Evolutionary conservation across 2,329 filamentous ascomycete genomes (phyloP), one percentile per base, ranked within the genome.

Genomic region (Leptodontidium sp.): DNA sequence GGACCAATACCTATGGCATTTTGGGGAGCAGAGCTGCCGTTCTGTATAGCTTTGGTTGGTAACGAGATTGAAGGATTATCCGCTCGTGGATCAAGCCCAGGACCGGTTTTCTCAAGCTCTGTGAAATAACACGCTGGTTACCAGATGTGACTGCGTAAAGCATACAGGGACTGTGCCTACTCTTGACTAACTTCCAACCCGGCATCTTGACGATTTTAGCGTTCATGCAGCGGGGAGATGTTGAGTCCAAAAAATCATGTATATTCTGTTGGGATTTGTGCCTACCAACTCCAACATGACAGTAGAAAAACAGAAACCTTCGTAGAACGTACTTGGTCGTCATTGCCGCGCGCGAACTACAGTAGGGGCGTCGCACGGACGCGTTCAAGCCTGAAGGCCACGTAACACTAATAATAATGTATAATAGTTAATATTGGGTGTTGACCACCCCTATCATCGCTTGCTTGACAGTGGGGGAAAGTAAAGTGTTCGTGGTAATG

Each of bases 121-220:
- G 43, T 45, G 43, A 45, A 12, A 45, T 45, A 45, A 45, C 14
- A 45, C 43, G 43, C 43, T 45, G 43, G 43, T 45, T 45, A 45
- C 43, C 43, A 45, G 43, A 45, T 45, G 43, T 45, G 43, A 45
- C 43, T 45, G 43, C 43, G 43, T 45, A 45, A 45, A 45, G 43
- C 43, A 45, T 45, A 45, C 43, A 45, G 43, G 43, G 43, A 45
- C 43, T 45, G 43, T 45, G 43, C 43, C 43, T 45, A 45, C 43
- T 45, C 43, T 45, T 45, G 15, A 45, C 43, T 45, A 45, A 45
- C 43, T 45, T 45, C 43, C 43, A 45, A 14, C 43, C 14, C 14
- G 43, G 43, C 32, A 35, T 45, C 3, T 45, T 45, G 43, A 45
- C 43, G 15, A 45, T 45, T 45, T 45, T 45, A 17, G 12, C 43